Base-by-base conservation (phyloP, 164 flowering plant genomes). In the Stephania japonica region DNA sequence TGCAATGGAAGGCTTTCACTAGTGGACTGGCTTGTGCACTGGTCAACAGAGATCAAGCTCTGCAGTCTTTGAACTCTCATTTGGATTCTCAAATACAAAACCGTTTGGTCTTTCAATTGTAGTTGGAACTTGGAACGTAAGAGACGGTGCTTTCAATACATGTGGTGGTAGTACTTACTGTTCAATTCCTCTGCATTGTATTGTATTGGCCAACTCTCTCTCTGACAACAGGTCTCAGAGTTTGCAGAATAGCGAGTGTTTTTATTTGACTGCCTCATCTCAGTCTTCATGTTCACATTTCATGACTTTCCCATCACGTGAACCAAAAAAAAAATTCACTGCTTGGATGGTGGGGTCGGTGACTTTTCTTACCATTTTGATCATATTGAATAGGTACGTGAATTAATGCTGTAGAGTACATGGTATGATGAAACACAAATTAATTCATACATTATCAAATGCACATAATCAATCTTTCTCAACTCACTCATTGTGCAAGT, bases 141-240 rank as follows among this genome's bases (percentile, higher is more conserved):
- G 62, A 56, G 62, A 16, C n/a, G 19, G 62, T 16, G 62, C 5
- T n/a, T 56, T 53, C 19, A 56, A 56, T 56, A 56, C 62, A 16
- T 56, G 62, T 16, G 6, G 7, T 5, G 16, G 19, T 7, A 6
- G 23, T 47, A 16, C 13, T 56, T 14, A n/a, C 6, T 56, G 7
- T 56, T 10, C 62, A 16, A n/a, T 56, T 56, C 62, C 62, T 56
- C 62, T 56, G 62, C 62, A 56, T 47, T 47, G 16, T 32, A 27
- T 32, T n/a, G n/a, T n/a, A n/a, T 16, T 56, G 61, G 62, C 62
- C 21, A n/a, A 56, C 66, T 63, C 66, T 63, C 66, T 63, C 66
- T 63, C 66, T 63, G 66, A 63, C 66, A 27, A 63, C 66, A 63
- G 26, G 13, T 23, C 13, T 63, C 62, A 23, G 66, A 24, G 66